These are phyloP conservation scores for Neurospora sublineolata DNA, from an alignment of 495 filamentous ascomycete species.

Conservation along the genomic window DNA sequence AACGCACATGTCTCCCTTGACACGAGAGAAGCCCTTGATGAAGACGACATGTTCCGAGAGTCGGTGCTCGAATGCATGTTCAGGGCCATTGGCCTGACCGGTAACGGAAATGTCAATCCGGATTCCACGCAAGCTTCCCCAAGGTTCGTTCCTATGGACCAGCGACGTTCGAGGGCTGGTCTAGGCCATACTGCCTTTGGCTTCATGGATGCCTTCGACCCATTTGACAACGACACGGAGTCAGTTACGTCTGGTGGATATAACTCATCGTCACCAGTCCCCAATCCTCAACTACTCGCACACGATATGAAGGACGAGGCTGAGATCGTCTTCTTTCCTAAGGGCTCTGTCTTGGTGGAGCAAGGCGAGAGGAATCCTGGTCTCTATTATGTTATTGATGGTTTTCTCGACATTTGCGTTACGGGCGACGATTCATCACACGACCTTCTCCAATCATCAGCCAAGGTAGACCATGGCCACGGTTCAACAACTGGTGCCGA, in stretches of 20 bases:
- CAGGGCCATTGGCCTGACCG: slow-evolving; percentile 79
- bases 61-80: slow-evolving; percentile 92
- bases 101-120: slow-evolving; percentile 49
- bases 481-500: slow-evolving; percentile 12
- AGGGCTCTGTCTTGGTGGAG: slow-evolving; percentile 91
- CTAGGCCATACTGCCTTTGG: slow-evolving; percentile 83
- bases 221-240: slow-evolving; percentile 72
- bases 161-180: slow-evolving; percentile 69
- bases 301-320: slow-evolving; percentile 77
- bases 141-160: slow-evolving; percentile 73
- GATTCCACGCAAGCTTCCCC: slow-evolving; percentile 78
- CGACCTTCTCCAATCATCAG: slow-evolving; percentile 24
- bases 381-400: slow-evolving; percentile 95
- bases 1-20: slow-evolving; percentile 43
- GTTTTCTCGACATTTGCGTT: slow-evolving; percentile 82
- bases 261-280: slow-evolving; percentile 27
- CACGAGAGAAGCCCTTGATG: slow-evolving; percentile 66
- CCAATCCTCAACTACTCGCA: slow-evolving; percentile 43
- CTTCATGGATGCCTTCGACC: slow-evolving; percentile 84
- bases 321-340: slow-evolving; percentile 96
- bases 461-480: slow-evolving; percentile 5
- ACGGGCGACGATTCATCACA: slow-evolving; percentile 25
- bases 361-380: slow-evolving; percentile 93
- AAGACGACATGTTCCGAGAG: slow-evolving; percentile 77
- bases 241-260: slow-evolving; percentile 56